Percentiles rank a stretch among this genome's conserved stretches.
phyloP scores from a whole-genome alignment of 1,139 yeast genomes.

The Lodderomyces orthopsilosis region DNA sequence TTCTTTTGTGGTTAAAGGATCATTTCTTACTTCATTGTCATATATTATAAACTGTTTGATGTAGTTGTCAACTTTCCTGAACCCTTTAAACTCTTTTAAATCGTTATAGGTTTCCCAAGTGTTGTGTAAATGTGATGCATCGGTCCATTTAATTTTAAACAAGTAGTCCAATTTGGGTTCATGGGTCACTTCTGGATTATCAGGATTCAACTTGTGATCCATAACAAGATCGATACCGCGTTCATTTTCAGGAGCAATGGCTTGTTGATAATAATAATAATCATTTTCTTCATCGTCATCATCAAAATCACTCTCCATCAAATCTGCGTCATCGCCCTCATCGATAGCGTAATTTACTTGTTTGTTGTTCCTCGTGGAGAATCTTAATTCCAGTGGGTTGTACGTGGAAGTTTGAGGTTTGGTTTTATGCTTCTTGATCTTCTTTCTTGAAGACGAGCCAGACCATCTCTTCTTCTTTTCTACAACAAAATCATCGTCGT shows the following conservation, averaged over 20 bases:
- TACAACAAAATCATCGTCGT: slow-evolving; percentile 30
- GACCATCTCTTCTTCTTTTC: slow-evolving; percentile 19
- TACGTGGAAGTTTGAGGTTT: slow-evolving; percentile 14
- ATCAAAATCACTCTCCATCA: slow-evolving; percentile 49
- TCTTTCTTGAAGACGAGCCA: slow-evolving; percentile 7
- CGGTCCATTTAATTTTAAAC: slow-evolving; percentile 83
- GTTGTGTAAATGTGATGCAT: slow-evolving; percentile 86
- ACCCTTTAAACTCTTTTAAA: slow-evolving; percentile 62
- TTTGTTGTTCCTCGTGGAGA: slow-evolving; percentile 71
- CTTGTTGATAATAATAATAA: slow-evolving; percentile 41
- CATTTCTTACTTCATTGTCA: slow-evolving; percentile 74
- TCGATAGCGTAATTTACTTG: slow-evolving; percentile 77
- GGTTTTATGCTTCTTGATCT: slow-evolving; percentile 18
- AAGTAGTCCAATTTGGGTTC: slow-evolving; percentile 61
- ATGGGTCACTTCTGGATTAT: slow-evolving; percentile 37
- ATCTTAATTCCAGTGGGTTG: slow-evolving; percentile 53
- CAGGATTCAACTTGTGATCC: slow-evolving; percentile 48
- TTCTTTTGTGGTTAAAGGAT: slow-evolving; percentile 80
- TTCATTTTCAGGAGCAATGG: slow-evolving; percentile 37
- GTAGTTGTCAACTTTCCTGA: slow-evolving; percentile 86
- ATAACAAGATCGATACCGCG: slow-evolving; percentile 50
- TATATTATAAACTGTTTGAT: slow-evolving; percentile 70
- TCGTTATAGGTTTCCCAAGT: slow-evolving; percentile 82
- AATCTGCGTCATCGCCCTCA: slow-evolving; percentile 58
- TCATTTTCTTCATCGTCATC: slow-evolving; percentile 29